phyloP scores from a whole-genome alignment of 176 grass and related monocot species.

The Oryza meridionalis region DNA sequence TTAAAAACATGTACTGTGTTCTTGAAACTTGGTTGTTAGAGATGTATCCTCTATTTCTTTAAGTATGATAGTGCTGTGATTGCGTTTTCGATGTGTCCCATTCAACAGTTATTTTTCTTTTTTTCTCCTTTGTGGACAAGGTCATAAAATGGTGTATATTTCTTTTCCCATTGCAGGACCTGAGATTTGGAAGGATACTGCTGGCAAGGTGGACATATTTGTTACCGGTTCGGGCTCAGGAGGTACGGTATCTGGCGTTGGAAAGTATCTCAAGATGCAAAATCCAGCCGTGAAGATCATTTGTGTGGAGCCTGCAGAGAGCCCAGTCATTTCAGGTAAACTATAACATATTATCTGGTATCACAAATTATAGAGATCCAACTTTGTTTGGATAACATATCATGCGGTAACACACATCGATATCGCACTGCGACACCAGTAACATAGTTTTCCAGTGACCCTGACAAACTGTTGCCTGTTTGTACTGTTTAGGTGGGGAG shows the following conservation, averaged over 20 bases:
- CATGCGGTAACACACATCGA: background rate
- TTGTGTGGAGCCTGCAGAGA: slow-evolving; percentile 78
- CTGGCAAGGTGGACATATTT: slow-evolving; percentile 64
- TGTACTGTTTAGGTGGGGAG: slow-evolving; percentile 56
- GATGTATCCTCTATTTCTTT: background rate
- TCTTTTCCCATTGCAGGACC: slow-evolving; percentile 40
- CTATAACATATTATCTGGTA: background rate
- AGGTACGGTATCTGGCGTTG: slow-evolving; percentile 67
- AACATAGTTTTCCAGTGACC: slow-evolving; percentile 3
- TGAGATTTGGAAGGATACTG: slow-evolving; percentile 75
- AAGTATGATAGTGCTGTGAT: no score
- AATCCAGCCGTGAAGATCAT: slow-evolving; percentile 63
- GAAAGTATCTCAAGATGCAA: slow-evolving; percentile 78
- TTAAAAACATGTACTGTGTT: background rate
- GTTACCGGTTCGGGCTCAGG: slow-evolving; percentile 62
- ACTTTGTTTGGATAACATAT: background rate
- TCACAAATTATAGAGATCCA: background rate
- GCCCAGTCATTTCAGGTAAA: slow-evolving; percentile 69
- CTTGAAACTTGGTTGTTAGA: no score
- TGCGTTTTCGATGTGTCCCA: background rate
- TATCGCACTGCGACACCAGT: background rate
- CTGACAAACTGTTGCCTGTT: slow-evolving; percentile 1
- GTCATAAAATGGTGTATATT: background rate
- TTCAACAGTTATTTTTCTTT: background rate
- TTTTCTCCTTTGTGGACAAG: background rate